phyloP scores from a whole-genome alignment of 495 filamentous ascomycete species.

The Parathielavia hyrcaniae region DNA sequence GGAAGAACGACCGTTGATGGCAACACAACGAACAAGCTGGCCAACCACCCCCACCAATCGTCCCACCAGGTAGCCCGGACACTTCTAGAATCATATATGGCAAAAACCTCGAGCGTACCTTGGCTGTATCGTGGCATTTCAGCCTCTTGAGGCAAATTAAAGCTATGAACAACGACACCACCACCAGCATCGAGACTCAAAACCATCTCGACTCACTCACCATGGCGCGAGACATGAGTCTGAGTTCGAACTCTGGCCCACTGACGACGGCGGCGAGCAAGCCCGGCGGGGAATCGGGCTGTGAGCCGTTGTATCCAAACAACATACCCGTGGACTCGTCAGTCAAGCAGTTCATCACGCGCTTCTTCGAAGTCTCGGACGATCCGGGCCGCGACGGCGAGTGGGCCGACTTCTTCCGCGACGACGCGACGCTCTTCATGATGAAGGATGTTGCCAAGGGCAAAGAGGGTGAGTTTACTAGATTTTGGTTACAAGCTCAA shows the following conservation, averaged over 20 bases:
- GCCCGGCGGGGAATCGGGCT: constrained; percentile 15
- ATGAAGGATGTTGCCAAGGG: constrained; percentile 30
- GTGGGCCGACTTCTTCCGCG: constrained; percentile 36
- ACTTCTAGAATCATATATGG: background rate
- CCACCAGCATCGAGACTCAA: background rate
- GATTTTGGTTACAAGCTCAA: background rate
- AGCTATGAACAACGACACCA: background rate
- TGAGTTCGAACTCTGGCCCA: background rate
- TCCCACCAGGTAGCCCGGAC: background rate
- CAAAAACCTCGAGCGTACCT: background rate
- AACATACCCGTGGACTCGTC: constrained; percentile 18
- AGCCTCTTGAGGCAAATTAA: background rate
- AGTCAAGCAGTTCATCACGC: constrained; percentile 31
- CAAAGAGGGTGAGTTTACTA: constrained; percentile 26
- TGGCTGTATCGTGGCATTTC: background rate
- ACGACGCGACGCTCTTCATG: constrained; percentile 32
- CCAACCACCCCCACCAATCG: background rate
- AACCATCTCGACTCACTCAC: background rate
- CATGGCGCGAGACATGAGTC: background rate
- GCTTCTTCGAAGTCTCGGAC: constrained; percentile 39
- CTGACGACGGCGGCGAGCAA: background rate
- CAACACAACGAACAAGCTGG: background rate
- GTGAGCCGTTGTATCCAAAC: constrained; percentile 31
- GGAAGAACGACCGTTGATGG: background rate
- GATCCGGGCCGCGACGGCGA: constrained; percentile 31